Conservation (phyloP, 768 basidiomycete genomes). For the Collybia mongolica region DNA sequence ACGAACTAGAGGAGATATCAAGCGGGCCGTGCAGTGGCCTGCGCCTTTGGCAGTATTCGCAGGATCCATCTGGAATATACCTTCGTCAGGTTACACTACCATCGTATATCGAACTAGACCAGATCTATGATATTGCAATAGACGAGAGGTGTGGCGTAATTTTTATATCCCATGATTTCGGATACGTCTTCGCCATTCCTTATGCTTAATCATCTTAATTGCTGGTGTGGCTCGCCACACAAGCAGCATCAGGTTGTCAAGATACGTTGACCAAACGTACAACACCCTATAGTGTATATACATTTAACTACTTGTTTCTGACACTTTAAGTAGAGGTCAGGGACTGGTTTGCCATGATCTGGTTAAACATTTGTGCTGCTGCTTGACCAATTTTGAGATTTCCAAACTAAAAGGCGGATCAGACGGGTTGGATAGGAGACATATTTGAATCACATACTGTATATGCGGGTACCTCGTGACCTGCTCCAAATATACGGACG, state of each 20-base stretch:
- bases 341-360: slow-evolving; percentile 33
- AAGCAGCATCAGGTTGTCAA: too few species aligned
- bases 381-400: slow-evolving; percentile 37
- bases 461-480: slow-evolving; percentile 49
- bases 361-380: slow-evolving; percentile 43
- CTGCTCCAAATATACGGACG: slow-evolving; percentile 47
- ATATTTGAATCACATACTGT: slow-evolving; percentile 21
- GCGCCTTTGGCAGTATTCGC: slow-evolving; percentile 1
- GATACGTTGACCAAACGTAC: too few species aligned
- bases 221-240: too few species aligned
- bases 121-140: slow-evolving; percentile 7
- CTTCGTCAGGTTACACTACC: slow-evolving; percentile 4
- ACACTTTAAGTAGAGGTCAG: slow-evolving; percentile 13
- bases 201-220: slow-evolving; percentile 5
- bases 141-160: slow-evolving; percentile 13
- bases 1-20: neutral
- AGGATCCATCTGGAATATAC: neutral
- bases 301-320: too few species aligned
- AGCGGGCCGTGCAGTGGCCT: neutral
- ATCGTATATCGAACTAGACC: slow-evolving; percentile 4
- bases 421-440: neutral
- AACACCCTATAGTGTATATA: too few species aligned
- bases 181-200: slow-evolving; percentile 9
- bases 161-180: slow-evolving; percentile 10
- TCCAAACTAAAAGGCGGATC: slow-evolving; percentile 27